Percentiles rank a stretch among this genome's conserved stretches.
These are phyloP conservation scores for Bryum argenteum DNA, from an alignment of 225 moss, liverwort and hornwort genomes.

Conservation along the genomic window DNA sequence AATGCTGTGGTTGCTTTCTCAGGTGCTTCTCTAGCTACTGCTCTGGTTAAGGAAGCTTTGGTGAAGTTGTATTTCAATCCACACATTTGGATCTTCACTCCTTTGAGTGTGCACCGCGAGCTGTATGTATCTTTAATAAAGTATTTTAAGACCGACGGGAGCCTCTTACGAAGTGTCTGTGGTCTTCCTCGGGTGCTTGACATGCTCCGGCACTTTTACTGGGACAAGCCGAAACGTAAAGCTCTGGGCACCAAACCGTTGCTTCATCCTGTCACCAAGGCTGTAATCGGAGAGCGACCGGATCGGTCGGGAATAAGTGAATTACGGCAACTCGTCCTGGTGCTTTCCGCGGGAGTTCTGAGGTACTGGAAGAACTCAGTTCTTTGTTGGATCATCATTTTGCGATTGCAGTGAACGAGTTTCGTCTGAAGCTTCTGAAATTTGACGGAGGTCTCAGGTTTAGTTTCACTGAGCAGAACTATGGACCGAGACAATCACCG, in stretches of 20 bases:
- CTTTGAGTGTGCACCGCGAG: slow-evolving; percentile 68
- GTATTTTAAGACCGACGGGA: slow-evolving; percentile 70
- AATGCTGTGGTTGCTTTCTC: slow-evolving; percentile 28
- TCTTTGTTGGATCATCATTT: slow-evolving; percentile 5
- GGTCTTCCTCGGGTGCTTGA: slow-evolving; percentile 76
- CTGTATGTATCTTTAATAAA: slow-evolving; percentile 69
- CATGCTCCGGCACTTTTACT: slow-evolving; percentile 77
- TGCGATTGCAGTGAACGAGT: slow-evolving; percentile 11
- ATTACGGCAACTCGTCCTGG: slow-evolving; percentile 67
- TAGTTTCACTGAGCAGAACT: slow-evolving; percentile 16
- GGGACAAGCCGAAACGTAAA: slow-evolving; percentile 79
- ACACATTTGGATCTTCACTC: slow-evolving; percentile 83
- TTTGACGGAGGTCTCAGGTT: slow-evolving; percentile 13
- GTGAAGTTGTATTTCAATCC: slow-evolving; percentile 79
- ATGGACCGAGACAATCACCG: not conserved
- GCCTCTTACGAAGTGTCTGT: slow-evolving; percentile 68
- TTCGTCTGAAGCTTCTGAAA: slow-evolving; percentile 1
- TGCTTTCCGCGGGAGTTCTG: slow-evolving; percentile 63
- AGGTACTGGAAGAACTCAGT: slow-evolving; percentile 45
- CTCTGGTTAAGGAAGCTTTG: slow-evolving; percentile 73
- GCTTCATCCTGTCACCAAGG: slow-evolving; percentile 77
- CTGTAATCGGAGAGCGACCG: slow-evolving; percentile 68
- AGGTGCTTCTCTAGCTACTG: slow-evolving; percentile 68
- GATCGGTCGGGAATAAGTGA: slow-evolving; percentile 60
- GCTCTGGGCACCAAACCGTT: slow-evolving; percentile 60